Evolutionary conservation across 164 flowering plant genomes (phyloP).

Genomic region (Piper betle): DNA sequence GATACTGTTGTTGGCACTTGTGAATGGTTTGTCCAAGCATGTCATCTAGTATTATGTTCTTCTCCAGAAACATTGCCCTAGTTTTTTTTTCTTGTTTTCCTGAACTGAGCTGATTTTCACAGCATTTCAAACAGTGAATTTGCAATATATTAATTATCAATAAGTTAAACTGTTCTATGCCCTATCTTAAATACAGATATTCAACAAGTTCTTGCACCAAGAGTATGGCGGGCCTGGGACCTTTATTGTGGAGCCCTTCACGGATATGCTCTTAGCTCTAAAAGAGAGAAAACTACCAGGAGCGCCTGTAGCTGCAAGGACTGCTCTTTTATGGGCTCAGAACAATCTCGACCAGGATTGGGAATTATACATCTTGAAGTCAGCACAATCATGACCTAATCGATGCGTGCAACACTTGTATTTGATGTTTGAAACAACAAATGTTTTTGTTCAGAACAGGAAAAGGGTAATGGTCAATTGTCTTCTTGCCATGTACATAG

Average conservation of each 20-base stretch:
- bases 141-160: no score
- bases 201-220: constrained; percentile 41
- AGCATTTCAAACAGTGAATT: no score
- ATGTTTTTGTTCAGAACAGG: not conserved
- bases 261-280: constrained; percentile 56
- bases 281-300: constrained; percentile 61
- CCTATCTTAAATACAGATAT: constrained; percentile 33
- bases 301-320: constrained; percentile 58
- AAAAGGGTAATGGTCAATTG: no score
- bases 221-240: constrained; percentile 83
- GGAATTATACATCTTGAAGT: constrained; percentile 44
- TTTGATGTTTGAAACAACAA: no score
- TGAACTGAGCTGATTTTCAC: no score
- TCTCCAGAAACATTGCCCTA: no score
- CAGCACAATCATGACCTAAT: constrained; percentile 6
- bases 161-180: not conserved
- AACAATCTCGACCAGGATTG: constrained; percentile 59
- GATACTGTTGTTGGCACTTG: no score
- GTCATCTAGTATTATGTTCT: no score
- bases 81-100: no score
- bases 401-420: not conserved
- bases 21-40: no score
- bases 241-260: constrained; percentile 72
- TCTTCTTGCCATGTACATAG: no score
- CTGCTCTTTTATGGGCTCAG: constrained; percentile 71